Percentiles rank a stretch among this genome's conserved stretches.
Conservation (phyloP, 2,329 filamentous ascomycete genomes). For the Pochonia chlamydosporia region DNA sequence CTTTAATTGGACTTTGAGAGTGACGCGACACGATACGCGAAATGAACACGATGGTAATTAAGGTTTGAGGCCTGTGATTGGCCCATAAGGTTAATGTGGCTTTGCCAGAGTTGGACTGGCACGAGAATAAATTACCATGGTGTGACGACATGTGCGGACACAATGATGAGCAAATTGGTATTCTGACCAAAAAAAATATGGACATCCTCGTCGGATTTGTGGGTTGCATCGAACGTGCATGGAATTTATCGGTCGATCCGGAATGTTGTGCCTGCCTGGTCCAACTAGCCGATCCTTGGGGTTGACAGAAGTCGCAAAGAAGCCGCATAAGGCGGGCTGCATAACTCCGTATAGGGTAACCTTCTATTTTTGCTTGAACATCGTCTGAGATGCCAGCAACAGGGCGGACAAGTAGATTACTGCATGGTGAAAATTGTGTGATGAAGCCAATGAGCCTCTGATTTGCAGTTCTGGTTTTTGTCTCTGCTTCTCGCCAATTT, state of each 20-base stretch:
- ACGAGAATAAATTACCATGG: background rate
- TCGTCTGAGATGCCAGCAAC: too few species aligned
- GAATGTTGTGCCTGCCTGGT: background rate
- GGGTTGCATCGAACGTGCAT: background rate
- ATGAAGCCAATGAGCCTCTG: too few species aligned
- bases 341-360: too few species aligned
- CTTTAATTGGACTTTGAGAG: background rate
- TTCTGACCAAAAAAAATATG: background rate
- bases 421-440: too few species aligned
- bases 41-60: constrained; percentile 2
- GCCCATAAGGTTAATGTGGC: background rate
- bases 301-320: too few species aligned
- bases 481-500: too few species aligned
- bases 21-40: constrained; percentile 2
- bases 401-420: too few species aligned
- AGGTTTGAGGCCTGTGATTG: background rate
- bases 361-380: background rate
- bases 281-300: background rate
- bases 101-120: background rate
- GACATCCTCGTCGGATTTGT: background rate
- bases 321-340: too few species aligned
- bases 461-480: too few species aligned
- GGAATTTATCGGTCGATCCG: background rate
- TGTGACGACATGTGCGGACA: background rate
- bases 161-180: background rate